Percentiles rank a stretch among this genome's conserved stretches.
Evolutionary conservation across 192 early-diverging fungal species (phyloP).

Genomic region (Linnemannia exigua): DNA sequence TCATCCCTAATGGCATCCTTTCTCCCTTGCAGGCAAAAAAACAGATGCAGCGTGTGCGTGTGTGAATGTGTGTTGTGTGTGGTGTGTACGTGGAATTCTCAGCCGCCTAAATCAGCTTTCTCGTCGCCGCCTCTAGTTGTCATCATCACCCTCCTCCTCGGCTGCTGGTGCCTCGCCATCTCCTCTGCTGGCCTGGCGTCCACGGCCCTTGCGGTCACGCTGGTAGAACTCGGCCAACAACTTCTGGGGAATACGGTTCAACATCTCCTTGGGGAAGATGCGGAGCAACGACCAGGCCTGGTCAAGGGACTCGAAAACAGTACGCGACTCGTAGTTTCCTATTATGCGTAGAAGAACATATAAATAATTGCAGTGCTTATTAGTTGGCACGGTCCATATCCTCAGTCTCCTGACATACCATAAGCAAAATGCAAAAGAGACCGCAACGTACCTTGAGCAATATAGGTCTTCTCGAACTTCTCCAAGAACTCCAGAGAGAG

Average conservation of each 20-base stretch:
- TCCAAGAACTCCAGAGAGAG: conserved; percentile 98
- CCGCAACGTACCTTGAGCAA: conserved; percentile 84
- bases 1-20: not conserved
- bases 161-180: conserved; percentile 42
- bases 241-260: conserved; percentile 99
- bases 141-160: conserved; percentile 54
- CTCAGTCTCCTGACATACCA: conserved; percentile 3
- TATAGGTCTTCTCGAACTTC: conserved; percentile 98
- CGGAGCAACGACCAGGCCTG: conserved; percentile 98
- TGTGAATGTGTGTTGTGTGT: not conserved
- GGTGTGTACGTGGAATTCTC: not conserved
- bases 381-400: not conserved
- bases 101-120: not conserved
- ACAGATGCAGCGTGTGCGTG: not conserved
- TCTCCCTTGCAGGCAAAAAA: not conserved
- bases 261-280: conserved; percentile 99
- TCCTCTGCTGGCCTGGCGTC: conserved; percentile 54
- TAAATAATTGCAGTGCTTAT: not conserved
- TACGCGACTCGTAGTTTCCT: conserved; percentile 95
- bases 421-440: conserved; percentile 8
- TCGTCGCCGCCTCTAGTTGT: conserved; percentile 34
- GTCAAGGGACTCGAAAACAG: conserved; percentile 97
- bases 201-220: conserved; percentile 75
- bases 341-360: not conserved
- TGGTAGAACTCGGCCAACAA: conserved; percentile 95